Conservation (phyloP, 768 basidiomycete genomes). For the Dictyophora rubrovolvata region DNA sequence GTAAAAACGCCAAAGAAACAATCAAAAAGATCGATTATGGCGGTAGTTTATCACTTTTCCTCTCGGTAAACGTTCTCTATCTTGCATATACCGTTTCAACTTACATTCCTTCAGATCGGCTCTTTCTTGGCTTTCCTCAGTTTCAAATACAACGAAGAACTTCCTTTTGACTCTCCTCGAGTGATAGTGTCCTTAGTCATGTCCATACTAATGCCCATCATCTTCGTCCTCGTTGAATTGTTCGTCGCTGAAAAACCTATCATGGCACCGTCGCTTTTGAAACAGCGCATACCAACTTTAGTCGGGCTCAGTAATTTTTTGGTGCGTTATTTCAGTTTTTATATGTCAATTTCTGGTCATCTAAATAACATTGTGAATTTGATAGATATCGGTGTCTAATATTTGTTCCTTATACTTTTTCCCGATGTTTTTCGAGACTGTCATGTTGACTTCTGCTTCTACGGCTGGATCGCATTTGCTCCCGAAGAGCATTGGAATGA, state of each 20-base stretch:
- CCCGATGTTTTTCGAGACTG: constrained; percentile 81
- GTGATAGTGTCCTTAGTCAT: constrained; percentile 44
- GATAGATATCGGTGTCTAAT: constrained; percentile 53
- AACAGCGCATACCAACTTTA: constrained; percentile 58
- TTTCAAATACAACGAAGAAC: constrained; percentile 57
- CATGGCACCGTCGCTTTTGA: constrained; percentile 54
- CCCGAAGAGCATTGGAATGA: constrained; percentile 52
- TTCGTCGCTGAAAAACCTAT: constrained; percentile 60
- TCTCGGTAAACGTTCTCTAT: constrained; percentile 35
- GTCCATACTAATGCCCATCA: constrained; percentile 32
- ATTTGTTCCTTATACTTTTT: constrained; percentile 71
- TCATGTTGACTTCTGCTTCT: constrained; percentile 56
- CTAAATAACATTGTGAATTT: neutral
- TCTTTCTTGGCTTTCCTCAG: constrained; percentile 61
- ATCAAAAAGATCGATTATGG: constrained; percentile 71
- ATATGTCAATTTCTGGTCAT: constrained; percentile 2
- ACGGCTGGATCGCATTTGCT: constrained; percentile 53
- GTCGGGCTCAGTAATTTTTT: constrained; percentile 66
- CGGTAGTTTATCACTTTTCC: constrained; percentile 53
- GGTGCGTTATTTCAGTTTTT: neutral
- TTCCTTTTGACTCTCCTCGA: constrained; percentile 41
- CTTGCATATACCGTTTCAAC: neutral
- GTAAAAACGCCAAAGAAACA: constrained; percentile 54
- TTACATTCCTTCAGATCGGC: constrained; percentile 20
- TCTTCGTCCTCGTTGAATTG: constrained; percentile 56